These are phyloP conservation scores for Akanthomyces lecanii DNA, from an alignment of 2,329 filamentous ascomycete species.

Conservation along the genomic window DNA sequence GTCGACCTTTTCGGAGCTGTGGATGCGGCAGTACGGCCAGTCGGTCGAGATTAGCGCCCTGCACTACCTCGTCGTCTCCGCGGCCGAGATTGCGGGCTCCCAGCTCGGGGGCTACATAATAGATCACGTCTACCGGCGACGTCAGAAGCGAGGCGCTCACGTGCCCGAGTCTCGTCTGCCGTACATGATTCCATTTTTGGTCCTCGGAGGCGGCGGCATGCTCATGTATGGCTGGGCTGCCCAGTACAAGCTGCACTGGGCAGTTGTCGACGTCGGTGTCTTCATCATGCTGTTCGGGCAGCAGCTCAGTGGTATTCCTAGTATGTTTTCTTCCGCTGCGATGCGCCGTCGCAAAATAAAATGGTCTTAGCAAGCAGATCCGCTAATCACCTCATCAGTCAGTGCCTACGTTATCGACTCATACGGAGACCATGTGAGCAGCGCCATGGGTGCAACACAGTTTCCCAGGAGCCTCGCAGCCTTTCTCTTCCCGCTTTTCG, in stretches of 20 bases:
- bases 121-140: conserved; percentile 34
- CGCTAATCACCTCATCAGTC: conserved; percentile 7
- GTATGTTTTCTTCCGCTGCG: background rate
- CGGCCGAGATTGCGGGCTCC: conserved; percentile 57
- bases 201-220: conserved; percentile 38
- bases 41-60: conserved; percentile 55
- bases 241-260: conserved; percentile 34
- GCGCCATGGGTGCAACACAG: conserved; percentile 43
- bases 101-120: conserved; percentile 43
- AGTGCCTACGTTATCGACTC: conserved; percentile 41
- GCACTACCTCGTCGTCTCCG: conserved; percentile 59
- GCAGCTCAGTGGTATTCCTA: conserved; percentile 30
- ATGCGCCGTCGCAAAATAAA: background rate
- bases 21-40: conserved; percentile 51
- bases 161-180: conserved; percentile 57
- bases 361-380: background rate
- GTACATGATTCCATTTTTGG: conserved; percentile 31
- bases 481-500: conserved; percentile 48
- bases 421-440: conserved; percentile 44
- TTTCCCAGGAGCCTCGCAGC: conserved; percentile 43
- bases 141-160: conserved; percentile 19
- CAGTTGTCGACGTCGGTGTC: conserved; percentile 34
- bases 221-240: conserved; percentile 44
- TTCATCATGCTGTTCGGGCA: conserved; percentile 30
- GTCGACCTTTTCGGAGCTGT: conserved; percentile 57